These are phyloP conservation scores for Sphagnum tenellum DNA, from an alignment of 225 moss, liverwort and hornwort species.

Conservation along the genomic window DNA sequence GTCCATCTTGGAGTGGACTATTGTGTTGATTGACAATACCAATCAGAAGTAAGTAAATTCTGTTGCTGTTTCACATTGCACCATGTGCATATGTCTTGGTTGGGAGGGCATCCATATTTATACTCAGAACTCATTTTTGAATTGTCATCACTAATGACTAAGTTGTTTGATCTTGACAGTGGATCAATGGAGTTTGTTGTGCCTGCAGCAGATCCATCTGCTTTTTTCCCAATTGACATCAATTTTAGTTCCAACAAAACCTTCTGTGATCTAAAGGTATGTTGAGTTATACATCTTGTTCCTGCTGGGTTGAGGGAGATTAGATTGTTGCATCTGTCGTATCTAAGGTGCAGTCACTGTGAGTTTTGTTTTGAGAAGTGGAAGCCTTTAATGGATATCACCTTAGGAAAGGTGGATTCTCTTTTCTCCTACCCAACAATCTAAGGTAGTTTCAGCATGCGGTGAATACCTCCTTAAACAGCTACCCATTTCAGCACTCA, in stretches of 20 bases:
- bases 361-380: no score
- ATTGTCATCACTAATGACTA: no score
- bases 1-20: conserved; percentile 83
- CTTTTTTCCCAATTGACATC: conserved; percentile 94
- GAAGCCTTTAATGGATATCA: no score
- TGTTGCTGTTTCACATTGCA: no score
- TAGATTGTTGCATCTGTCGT: no score
- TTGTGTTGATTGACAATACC: conserved; percentile 86
- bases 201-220: conserved; percentile 73
- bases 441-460: no score
- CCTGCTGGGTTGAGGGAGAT: no score
- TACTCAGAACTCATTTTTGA: not conserved
- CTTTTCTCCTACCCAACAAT: no score
- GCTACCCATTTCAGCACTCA: no score
- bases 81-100: not conserved
- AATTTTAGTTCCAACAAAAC: conserved; percentile 77
- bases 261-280: conserved; percentile 85
- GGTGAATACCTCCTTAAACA: no score
- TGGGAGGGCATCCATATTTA: not conserved
- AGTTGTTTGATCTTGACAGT: conserved; percentile 20
- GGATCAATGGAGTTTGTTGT: conserved; percentile 95
- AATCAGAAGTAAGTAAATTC: conserved; percentile 61
- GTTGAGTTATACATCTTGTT: not conserved
- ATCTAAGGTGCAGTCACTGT: no score
- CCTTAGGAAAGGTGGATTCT: no score